Base-by-base conservation (phyloP, 805 yeast genomes). In the Saccharomyces paradoxus region DNA sequence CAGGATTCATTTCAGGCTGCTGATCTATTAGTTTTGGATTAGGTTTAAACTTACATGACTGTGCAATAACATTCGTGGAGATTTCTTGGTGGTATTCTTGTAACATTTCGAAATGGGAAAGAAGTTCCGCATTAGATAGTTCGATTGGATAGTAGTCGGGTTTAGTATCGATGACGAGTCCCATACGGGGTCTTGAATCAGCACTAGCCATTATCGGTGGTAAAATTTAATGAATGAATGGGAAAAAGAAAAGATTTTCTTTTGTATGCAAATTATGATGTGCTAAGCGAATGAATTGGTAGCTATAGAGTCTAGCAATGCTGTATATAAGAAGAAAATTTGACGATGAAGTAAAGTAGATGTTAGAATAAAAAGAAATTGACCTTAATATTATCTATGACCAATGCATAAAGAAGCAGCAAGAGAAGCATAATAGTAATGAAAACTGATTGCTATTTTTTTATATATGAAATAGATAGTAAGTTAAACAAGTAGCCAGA, bases 1-100 rank as follows among this genome's bases (percentile, higher is more conserved):
- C 74, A 73, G 89, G 82, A 52, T 83, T 81, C 56, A 92, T 75
- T 65, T 90, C 96, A 10, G 97, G 97, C 71, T 92, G 99, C 60
- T 87, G 86, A 55, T 81, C 84, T 62, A 90, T 87, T 71, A 89
- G 76, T 67, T 80, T 69, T 56, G 83, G 64, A 67, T 81, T 77
- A 13, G 92, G 87, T 55, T 73, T 76, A 60, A 73, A 68, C 31
- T 61, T 62, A 37, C 71, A 68, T 44, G 70, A 73, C 57, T 61
- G 71, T 48, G 74, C 72, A 60, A 62, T 72, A 52, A 59, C 71
- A 58, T 68, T 71, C 9, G 68, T 61, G 2, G 78, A 73, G 14
- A 83, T 72, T 55, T 83, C 87, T 24, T 70, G 70, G 51, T 75
- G 76, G 62, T 83, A 83, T 60, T 83, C 87, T 12, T 72, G 68